phyloP scores from a whole-genome alignment of 164 flowering plant species.

The Malania oleifera region DNA sequence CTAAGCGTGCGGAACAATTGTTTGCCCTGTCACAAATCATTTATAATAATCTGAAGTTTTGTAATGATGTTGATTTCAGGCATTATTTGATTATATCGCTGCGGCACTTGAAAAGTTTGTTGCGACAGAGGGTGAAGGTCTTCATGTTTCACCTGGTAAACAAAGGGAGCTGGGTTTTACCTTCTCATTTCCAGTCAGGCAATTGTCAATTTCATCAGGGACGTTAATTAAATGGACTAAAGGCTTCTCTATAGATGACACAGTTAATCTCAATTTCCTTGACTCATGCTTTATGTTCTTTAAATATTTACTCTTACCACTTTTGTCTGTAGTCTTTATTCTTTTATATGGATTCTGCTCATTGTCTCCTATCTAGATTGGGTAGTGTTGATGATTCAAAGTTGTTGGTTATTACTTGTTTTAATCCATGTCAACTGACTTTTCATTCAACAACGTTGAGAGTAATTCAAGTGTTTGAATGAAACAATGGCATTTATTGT shows the following conservation, averaged over 20 bases:
- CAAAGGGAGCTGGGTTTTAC: constrained; percentile 96
- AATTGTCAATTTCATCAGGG: constrained; percentile 72
- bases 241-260: constrained; percentile 80
- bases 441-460: too few species aligned
- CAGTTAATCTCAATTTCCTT: constrained; percentile 40
- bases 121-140: constrained; percentile 62
- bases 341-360: too few species aligned
- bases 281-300: constrained; percentile 2
- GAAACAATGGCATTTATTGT: too few species aligned
- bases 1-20: neutral
- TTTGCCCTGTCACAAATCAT: neutral
- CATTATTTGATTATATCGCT: constrained; percentile 79
- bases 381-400: too few species aligned
- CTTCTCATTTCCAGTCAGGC: constrained; percentile 93
- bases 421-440: too few species aligned
- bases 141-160: constrained; percentile 51
- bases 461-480: too few species aligned
- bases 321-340: neutral
- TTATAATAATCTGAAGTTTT: neutral
- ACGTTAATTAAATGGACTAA: constrained; percentile 88
- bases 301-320: neutral
- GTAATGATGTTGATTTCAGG: constrained; percentile 44
- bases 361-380: too few species aligned
- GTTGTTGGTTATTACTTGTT: too few species aligned
- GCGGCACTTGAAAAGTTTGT: constrained; percentile 76